Evolutionary conservation across 1,139 yeast species (phyloP).

Genomic region (Kodamaea derodonti): DNA sequence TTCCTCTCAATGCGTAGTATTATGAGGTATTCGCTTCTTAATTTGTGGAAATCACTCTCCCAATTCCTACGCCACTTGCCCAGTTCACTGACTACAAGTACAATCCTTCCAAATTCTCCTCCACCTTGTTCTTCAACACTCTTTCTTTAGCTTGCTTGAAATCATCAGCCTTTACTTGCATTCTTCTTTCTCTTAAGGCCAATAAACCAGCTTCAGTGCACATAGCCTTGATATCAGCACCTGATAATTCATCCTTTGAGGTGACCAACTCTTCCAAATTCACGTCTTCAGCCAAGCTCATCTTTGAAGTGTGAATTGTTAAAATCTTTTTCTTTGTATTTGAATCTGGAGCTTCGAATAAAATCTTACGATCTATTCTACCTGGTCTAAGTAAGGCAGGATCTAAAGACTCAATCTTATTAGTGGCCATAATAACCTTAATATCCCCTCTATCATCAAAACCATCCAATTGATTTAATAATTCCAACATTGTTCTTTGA

Average conservation of each 20-base stretch:
- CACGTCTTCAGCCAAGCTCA: conserved; percentile 87
- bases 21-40: too few species aligned
- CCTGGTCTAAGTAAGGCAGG: conserved; percentile 99
- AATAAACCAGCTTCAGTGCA: conserved; percentile 97
- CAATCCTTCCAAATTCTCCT: conserved; percentile 93
- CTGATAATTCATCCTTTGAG: conserved; percentile 91
- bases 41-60: too few species aligned
- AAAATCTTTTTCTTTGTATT: conserved; percentile 90
- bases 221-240: conserved; percentile 98
- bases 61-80: too few species aligned
- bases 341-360: conserved; percentile 94
- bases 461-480: conserved; percentile 94
- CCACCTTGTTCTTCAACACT: conserved; percentile 95
- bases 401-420: conserved; percentile 90
- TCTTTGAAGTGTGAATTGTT: conserved; percentile 89
- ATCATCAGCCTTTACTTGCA: conserved; percentile 96
- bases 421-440: conserved; percentile 98
- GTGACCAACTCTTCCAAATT: conserved; percentile 87
- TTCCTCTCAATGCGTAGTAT: too few species aligned
- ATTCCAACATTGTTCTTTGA: conserved; percentile 97
- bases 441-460: conserved; percentile 98
- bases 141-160: conserved; percentile 94
- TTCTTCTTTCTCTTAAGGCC: conserved; percentile 95
- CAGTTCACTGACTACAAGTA: conserved; percentile 64
- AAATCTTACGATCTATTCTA: conserved; percentile 94